A percentile compares a stretch with the other conserved stretches of the same genome.
These are phyloP conservation scores for Hyaloperonospora brassicae DNA, from an alignment of 352 stramenopile genomes.

Conservation along the genomic window DNA sequence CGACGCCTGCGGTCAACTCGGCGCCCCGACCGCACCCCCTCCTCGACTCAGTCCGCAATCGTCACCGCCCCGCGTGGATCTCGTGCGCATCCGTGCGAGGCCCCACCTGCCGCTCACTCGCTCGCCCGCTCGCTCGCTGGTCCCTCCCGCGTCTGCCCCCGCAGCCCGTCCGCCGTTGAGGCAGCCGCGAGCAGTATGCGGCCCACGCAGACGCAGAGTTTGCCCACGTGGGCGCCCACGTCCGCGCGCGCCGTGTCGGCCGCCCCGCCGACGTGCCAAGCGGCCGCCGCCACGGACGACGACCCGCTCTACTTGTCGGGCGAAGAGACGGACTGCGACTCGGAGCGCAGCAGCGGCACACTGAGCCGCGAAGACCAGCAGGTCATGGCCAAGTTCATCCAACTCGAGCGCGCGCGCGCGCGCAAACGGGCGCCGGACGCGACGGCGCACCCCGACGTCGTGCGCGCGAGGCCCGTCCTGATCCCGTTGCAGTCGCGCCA, in stretches of 20 bases:
- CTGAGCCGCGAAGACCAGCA: conserved; percentile 39
- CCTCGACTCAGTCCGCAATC: conserved; percentile 31
- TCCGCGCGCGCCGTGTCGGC: background rate
- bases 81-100: no score
- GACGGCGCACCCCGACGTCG: background rate
- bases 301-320: conserved; percentile 40
- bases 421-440: conserved; percentile 11
- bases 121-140: no score
- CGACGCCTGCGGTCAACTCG: conserved; percentile 14
- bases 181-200: conserved; percentile 12
- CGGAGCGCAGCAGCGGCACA: conserved; percentile 40
- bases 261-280: no score
- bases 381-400: conserved; percentile 41
- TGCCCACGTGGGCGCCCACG: conserved; percentile 19
- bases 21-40: conserved; percentile 3
- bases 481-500: conserved; percentile 34
- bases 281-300: conserved; percentile 13
- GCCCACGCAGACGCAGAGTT: conserved; percentile 30
- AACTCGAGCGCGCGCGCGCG: conserved; percentile 17
- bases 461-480: conserved; percentile 25
- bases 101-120: no score
- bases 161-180: background rate
- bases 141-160: no score
- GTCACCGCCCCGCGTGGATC: conserved; percentile 14
- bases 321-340: conserved; percentile 66